These are phyloP conservation scores for Rhizopogon roseolus DNA, from an alignment of 768 basidiomycete species.

Conservation along the genomic window DNA sequence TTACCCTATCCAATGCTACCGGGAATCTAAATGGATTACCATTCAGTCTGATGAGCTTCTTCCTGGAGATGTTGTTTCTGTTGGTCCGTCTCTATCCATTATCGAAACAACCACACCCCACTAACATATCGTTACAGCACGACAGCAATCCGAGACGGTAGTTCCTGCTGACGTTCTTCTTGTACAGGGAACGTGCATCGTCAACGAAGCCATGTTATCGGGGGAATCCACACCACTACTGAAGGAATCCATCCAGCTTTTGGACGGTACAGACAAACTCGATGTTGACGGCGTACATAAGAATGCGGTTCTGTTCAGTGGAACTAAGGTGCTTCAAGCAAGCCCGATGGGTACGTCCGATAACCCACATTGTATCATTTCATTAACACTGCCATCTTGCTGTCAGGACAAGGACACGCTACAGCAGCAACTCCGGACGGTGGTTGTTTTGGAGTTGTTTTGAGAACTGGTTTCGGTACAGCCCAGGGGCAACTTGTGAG, in stretches of 20 bases:
- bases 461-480: conserved; percentile 96
- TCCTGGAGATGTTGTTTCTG: conserved; percentile 85
- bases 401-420: conserved; percentile 26
- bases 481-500: conserved; percentile 95
- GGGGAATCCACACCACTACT: conserved; percentile 97
- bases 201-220: conserved; percentile 99
- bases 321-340: conserved; percentile 95
- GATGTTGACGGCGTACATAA: conserved; percentile 87
- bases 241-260: conserved; percentile 90
- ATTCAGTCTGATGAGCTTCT: conserved; percentile 84
- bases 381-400: not conserved
- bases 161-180: conserved; percentile 93
- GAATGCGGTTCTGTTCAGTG: conserved; percentile 87
- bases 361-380: conserved; percentile 31
- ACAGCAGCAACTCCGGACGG: conserved; percentile 76
- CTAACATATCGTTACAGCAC: conserved; percentile 35
- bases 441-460: conserved; percentile 88
- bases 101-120: not conserved
- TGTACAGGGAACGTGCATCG: conserved; percentile 89
- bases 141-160: conserved; percentile 73
- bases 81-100: conserved; percentile 42
- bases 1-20: conserved; percentile 78
- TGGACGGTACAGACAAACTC: conserved; percentile 67
- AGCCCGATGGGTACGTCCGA: conserved; percentile 34
- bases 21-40: conserved; percentile 75